Evolutionary conservation across 176 grass and related monocot species (phyloP), one percentile per base, ranked within the genome.

Genomic region (Metroxylon sagu): DNA sequence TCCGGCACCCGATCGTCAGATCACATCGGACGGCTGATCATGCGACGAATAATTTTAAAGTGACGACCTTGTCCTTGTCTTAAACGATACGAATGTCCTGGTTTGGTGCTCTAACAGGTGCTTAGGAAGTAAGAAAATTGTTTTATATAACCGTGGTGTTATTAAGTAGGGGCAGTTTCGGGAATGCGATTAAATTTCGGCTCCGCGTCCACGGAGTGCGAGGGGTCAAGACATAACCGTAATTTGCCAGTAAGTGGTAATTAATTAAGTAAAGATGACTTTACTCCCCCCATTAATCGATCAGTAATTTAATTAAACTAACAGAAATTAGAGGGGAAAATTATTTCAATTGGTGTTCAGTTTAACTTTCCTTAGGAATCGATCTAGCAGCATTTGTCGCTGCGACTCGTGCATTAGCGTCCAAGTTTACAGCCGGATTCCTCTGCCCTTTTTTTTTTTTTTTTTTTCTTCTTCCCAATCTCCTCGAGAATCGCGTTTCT

Each of bases 371-470:
- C 58, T 54, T 57, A 56, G 14, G n/a, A 63, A 50, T 79, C 64
- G 56, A 71, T 71, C 68, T 50, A 16, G 19, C 68, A 12, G 55
- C 17, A 21, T 18, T 59, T 50, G 55, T 59, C 16, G 21, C 55
- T 49, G 16, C 54, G 68, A 49, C 56, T 60, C 15, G 31, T 56
- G 61, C 31, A 61, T 67, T 61, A 48, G 54, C 56, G 28, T 80
- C 70, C 77, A 63, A 80, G 16, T 80, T 80, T 74, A 59, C 77
- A 73, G 54, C 69, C 77, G 69, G 27, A 25, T 67, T 62, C 69
- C 65, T 21, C 56, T 79, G 52, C 53, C 53, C 19, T 26, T 0
- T 14, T 27, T 8, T 1, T 35, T 19, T n/a, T 1, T 4, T n/a
- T n/a, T n/a, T n/a, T n/a, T n/a, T n/a, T n/a, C 59, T 48, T 4